Percentiles rank a stretch among this genome's conserved stretches.
phyloP scores from a whole-genome alignment of 2,329 filamentous ascomycete species.

The Teratosphaeria pseudoeucalypti region DNA sequence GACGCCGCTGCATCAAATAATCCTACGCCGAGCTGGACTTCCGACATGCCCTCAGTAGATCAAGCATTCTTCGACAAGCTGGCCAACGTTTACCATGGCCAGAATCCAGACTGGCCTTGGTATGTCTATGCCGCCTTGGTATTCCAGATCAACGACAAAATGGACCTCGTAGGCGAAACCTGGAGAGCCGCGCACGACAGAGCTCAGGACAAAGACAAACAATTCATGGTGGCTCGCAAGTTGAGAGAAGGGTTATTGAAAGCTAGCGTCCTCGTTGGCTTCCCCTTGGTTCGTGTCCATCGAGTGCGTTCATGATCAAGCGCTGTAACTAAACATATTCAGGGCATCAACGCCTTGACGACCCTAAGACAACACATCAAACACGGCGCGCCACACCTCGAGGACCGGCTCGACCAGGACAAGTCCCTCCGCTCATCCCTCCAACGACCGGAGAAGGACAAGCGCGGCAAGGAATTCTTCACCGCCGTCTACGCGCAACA shows the following conservation, averaged over 20 bases:
- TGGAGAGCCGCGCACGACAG: conserved; percentile 5
- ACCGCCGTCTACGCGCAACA: conserved; percentile 11
- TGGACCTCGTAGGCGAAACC: conserved; percentile 6
- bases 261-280: conserved; percentile 9
- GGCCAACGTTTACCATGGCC: conserved; percentile 6
- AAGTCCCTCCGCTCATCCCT: conserved; percentile 6
- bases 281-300: conserved; percentile 3
- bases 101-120: conserved; percentile 4
- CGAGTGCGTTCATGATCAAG: background rate
- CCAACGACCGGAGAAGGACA: conserved; percentile 8
- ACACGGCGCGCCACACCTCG: conserved; percentile 3
- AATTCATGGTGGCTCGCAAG: conserved; percentile 7
- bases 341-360: conserved; percentile 12
- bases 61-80: conserved; percentile 9
- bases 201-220: conserved; percentile 1
- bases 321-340: background rate
- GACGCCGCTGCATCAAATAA: no score
- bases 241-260: conserved; percentile 10
- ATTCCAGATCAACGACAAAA: conserved; percentile 12
- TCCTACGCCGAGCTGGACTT: no score
- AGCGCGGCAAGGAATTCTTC: conserved; percentile 10
- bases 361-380: conserved; percentile 7
- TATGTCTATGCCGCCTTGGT: conserved; percentile 9
- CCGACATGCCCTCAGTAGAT: background rate
- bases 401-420: conserved; percentile 7